These are phyloP conservation scores for Podospora sp. DNA, from an alignment of 495 filamentous ascomycete species.

Conservation along the genomic window DNA sequence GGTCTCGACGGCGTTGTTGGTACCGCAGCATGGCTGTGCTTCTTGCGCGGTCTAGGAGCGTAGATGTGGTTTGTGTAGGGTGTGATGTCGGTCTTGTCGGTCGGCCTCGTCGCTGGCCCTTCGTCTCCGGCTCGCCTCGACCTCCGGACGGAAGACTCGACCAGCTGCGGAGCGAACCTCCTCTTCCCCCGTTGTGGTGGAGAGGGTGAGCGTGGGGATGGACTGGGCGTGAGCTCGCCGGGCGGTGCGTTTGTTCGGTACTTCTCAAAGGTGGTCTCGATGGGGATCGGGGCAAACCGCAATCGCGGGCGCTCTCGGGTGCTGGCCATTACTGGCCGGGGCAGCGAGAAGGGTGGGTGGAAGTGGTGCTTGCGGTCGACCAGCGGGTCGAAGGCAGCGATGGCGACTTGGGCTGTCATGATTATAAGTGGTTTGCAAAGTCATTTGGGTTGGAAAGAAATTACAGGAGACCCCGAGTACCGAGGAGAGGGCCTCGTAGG, in stretches of 20 bases:
- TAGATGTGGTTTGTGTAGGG: slow-evolving; percentile 62
- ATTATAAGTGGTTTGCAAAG: slow-evolving; percentile 7
- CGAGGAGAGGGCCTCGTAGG: neutral
- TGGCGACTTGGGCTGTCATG: slow-evolving; percentile 9
- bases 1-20: slow-evolving; percentile 23
- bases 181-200: slow-evolving; percentile 42
- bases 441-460: neutral
- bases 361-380: neutral
- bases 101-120: slow-evolving; percentile 51
- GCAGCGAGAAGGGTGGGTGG: neutral
- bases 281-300: slow-evolving; percentile 60
- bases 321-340: slow-evolving; percentile 28
- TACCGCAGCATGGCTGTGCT: slow-evolving; percentile 33
- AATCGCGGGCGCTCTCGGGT: slow-evolving; percentile 39
- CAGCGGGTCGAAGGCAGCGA: neutral
- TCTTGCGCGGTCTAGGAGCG: slow-evolving; percentile 44
- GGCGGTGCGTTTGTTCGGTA: slow-evolving; percentile 48
- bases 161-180: slow-evolving; percentile 64
- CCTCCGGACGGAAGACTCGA: slow-evolving; percentile 65
- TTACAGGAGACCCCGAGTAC: neutral
- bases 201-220: slow-evolving; percentile 47
- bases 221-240: slow-evolving; percentile 53
- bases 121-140: slow-evolving; percentile 56
- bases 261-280: slow-evolving; percentile 62
- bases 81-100: slow-evolving; percentile 61